Percentiles rank a stretch among this genome's conserved stretches.
Conservation (phyloP, 805 yeast species). For the Candida sanyiensis region DNA sequence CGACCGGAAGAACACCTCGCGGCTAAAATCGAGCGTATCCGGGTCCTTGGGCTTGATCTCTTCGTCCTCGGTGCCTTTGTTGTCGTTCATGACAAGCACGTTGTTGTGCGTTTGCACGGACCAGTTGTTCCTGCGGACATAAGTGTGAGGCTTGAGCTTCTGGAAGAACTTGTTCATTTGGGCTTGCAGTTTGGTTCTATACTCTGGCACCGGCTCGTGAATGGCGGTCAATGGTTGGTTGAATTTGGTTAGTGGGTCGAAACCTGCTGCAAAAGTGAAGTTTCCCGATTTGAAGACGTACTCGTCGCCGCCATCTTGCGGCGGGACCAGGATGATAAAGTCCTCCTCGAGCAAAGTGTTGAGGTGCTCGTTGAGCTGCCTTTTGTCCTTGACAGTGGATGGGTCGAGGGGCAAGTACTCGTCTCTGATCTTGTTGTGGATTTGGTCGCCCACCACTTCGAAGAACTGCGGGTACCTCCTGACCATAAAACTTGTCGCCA, state of each 20-base stretch:
- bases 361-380: slow-evolving; percentile 15
- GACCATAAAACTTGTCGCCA: slow-evolving; percentile 21
- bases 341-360: slow-evolving; percentile 29
- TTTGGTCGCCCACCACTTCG: slow-evolving; percentile 18
- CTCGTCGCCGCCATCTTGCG: slow-evolving; percentile 32
- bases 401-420: slow-evolving; percentile 25
- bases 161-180: slow-evolving; percentile 67
- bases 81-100: slow-evolving; percentile 42
- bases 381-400: slow-evolving; percentile 18
- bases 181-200: slow-evolving; percentile 44
- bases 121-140: slow-evolving; percentile 66
- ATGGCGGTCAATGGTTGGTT: slow-evolving; percentile 51
- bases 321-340: slow-evolving; percentile 44
- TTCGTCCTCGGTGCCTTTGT: slow-evolving; percentile 30
- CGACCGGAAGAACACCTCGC: slow-evolving; percentile 48
- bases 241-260: slow-evolving; percentile 52
- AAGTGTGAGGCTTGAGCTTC: slow-evolving; percentile 45
- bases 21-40: slow-evolving; percentile 29
- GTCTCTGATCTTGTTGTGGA: slow-evolving; percentile 23
- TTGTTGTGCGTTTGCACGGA: slow-evolving; percentile 56
- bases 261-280: slow-evolving; percentile 67
- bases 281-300: slow-evolving; percentile 52
- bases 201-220: slow-evolving; percentile 72
- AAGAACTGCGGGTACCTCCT: slow-evolving; percentile 25
- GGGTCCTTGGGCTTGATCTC: slow-evolving; percentile 30